These are phyloP conservation scores for Endogone sp. DNA, from an alignment of 192 early-diverging fungal genomes.

Conservation along the genomic window DNA sequence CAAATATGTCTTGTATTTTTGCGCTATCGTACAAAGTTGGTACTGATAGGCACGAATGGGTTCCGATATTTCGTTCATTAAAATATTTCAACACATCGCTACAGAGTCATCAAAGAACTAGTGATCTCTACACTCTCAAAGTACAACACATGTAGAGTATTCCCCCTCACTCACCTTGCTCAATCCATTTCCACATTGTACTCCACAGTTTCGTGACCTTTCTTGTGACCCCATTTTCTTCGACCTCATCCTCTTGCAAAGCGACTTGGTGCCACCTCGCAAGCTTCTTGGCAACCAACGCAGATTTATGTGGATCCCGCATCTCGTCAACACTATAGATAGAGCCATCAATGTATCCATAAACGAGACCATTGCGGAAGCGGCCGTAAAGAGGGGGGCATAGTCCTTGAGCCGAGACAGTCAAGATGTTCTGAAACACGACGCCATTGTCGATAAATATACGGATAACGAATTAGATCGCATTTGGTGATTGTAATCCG, in stretches of 20 bases:
- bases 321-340: slow-evolving; percentile 73
- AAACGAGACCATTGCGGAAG: slow-evolving; percentile 90
- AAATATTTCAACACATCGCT: too few relatives aligned
- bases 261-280: slow-evolving; percentile 78
- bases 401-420: slow-evolving; percentile 63
- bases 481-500: slow-evolving; percentile 1
- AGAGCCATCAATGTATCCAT: slow-evolving; percentile 79
- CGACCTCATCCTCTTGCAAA: not conserved
- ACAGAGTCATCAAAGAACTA: too few relatives aligned
- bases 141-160: not conserved
- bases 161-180: slow-evolving; percentile 44
- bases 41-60: slow-evolving; percentile 46
- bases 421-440: slow-evolving; percentile 77
- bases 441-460: too few relatives aligned
- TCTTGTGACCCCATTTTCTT: not conserved
- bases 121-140: too few relatives aligned
- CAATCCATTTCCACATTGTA: slow-evolving; percentile 71
- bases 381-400: slow-evolving; percentile 78
- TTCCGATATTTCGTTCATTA: too few relatives aligned
- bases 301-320: slow-evolving; percentile 64
- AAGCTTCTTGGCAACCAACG: slow-evolving; percentile 71
- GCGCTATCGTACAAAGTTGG: slow-evolving; percentile 53
- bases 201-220: slow-evolving; percentile 50
- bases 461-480: too few relatives aligned
- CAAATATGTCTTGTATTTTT: slow-evolving; percentile 53